These are phyloP conservation scores for Fonsecaea pedrosoi DNA, from an alignment of 2,329 filamentous ascomycete genomes.

Conservation along the genomic window DNA sequence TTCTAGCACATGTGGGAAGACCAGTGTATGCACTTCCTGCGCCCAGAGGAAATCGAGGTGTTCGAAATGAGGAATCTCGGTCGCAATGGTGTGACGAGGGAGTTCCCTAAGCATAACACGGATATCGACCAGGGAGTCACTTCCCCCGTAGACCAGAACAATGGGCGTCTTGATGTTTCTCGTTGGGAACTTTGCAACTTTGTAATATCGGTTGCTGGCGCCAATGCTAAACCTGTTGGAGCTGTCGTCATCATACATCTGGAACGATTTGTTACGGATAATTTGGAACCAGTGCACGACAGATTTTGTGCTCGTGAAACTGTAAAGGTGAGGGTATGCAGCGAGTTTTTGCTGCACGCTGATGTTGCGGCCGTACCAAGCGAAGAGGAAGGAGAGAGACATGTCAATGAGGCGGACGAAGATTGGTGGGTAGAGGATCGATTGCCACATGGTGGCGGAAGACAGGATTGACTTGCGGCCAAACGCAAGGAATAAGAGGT, in stretches of 20 bases:
- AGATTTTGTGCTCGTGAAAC: constrained; percentile 93
- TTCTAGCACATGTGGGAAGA: constrained; percentile 91
- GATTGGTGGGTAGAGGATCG: constrained; percentile 90
- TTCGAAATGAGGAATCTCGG: constrained; percentile 89
- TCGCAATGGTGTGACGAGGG: constrained; percentile 82
- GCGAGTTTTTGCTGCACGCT: constrained; percentile 86
- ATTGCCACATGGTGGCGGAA: constrained; percentile 96
- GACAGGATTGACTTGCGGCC: constrained; percentile 89
- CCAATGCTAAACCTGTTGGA: constrained; percentile 75
- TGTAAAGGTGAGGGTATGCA: constrained; percentile 94
- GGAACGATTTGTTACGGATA: constrained; percentile 92
- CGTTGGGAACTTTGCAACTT: constrained; percentile 94
- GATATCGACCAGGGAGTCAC: constrained; percentile 93
- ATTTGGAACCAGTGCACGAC: constrained; percentile 99
- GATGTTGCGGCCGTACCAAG: constrained; percentile 88
- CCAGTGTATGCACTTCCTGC: constrained; percentile 77
- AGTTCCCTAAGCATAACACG: constrained; percentile 88
- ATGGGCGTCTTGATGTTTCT: constrained; percentile 96
- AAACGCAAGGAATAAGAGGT: constrained; percentile 90
- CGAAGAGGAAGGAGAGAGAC: constrained; percentile 81
- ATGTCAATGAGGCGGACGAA: constrained; percentile 88
- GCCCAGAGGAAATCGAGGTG: constrained; percentile 98
- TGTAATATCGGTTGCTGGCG: constrained; percentile 83
- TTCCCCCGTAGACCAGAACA: constrained; percentile 90
- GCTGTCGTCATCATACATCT: constrained; percentile 98